These are phyloP conservation scores for Aspergillus neotritici DNA, from an alignment of 2,329 filamentous ascomycete genomes.

Conservation along the genomic window DNA sequence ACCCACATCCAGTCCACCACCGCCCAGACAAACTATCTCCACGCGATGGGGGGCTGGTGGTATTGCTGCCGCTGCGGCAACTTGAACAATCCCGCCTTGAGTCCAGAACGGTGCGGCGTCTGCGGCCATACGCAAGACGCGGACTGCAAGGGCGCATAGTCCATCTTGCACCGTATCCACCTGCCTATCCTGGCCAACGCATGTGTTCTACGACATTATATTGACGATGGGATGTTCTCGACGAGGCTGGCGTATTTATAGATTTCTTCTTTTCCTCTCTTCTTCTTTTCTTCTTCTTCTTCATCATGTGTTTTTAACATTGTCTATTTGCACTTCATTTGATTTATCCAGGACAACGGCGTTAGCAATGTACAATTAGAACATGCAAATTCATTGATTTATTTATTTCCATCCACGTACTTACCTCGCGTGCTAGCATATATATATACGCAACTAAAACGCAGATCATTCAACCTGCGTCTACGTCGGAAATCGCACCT, in stretches of 20 bases:
- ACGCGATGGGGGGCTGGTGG: conserved; percentile 17
- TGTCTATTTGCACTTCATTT: not conserved
- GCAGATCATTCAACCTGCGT: too few species aligned
- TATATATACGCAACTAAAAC: too few species aligned
- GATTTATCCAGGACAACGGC: not conserved
- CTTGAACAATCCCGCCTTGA: conserved; percentile 17
- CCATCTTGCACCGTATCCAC: too few species aligned
- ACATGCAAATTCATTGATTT: too few species aligned
- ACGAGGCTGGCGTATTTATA: too few species aligned
- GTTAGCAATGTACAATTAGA: too few species aligned
- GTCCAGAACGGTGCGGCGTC: conserved; percentile 12
- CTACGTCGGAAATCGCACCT: too few species aligned
- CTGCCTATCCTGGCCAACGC: too few species aligned
- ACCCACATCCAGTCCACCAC: not conserved
- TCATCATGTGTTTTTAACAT: not conserved
- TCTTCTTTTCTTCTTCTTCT: conserved; percentile 1
- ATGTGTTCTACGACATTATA: too few species aligned
- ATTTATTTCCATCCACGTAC: too few species aligned
- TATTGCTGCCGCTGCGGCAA: conserved; percentile 17
- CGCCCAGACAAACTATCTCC: not conserved
- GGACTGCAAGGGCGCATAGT: not conserved
- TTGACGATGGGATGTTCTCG: too few species aligned
- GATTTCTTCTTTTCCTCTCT: not conserved
- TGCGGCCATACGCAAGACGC: conserved; percentile 13
- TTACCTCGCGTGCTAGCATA: too few species aligned